phyloP scores from a whole-genome alignment of 2,329 filamentous ascomycete genomes.

The Aureobasidium sp. region DNA sequence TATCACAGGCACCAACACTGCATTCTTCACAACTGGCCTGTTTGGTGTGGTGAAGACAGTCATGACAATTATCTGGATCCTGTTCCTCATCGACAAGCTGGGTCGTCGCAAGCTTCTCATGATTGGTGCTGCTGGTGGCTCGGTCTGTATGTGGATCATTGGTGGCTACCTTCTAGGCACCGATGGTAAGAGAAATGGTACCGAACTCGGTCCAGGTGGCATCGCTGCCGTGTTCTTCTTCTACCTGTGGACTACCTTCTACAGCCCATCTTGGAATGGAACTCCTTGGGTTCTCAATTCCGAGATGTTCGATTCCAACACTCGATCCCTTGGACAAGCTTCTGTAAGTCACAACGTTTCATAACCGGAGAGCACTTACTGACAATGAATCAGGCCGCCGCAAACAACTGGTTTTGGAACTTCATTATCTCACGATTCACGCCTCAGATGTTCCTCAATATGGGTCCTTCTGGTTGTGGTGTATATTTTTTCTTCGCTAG shows the following conservation, averaged over 20 bases:
- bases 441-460: slow-evolving; percentile 48
- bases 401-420: slow-evolving; percentile 66
- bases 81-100: slow-evolving; percentile 58
- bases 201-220: slow-evolving; percentile 37
- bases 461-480: slow-evolving; percentile 31
- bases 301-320: slow-evolving; percentile 67
- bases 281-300: slow-evolving; percentile 67
- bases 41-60: slow-evolving; percentile 69
- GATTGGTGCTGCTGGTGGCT: slow-evolving; percentile 54
- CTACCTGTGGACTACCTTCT: slow-evolving; percentile 65
- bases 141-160: slow-evolving; percentile 56
- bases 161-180: slow-evolving; percentile 44
- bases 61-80: slow-evolving; percentile 59
- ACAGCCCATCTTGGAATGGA: slow-evolving; percentile 46
- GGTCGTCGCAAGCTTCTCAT: slow-evolving; percentile 57
- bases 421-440: slow-evolving; percentile 62
- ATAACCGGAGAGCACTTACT: not conserved
- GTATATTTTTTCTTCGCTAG: slow-evolving; percentile 39
- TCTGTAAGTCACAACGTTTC: slow-evolving; percentile 25
- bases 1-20: slow-evolving; percentile 49
- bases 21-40: slow-evolving; percentile 61
- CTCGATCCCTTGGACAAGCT: slow-evolving; percentile 61
- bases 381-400: slow-evolving; percentile 40
- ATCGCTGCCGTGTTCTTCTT: slow-evolving; percentile 62
- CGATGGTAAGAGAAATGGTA: slow-evolving; percentile 36